These are phyloP conservation scores for Gorgonomyces haynaldii DNA, from an alignment of 192 early-diverging fungal species.

Conservation along the genomic window DNA sequence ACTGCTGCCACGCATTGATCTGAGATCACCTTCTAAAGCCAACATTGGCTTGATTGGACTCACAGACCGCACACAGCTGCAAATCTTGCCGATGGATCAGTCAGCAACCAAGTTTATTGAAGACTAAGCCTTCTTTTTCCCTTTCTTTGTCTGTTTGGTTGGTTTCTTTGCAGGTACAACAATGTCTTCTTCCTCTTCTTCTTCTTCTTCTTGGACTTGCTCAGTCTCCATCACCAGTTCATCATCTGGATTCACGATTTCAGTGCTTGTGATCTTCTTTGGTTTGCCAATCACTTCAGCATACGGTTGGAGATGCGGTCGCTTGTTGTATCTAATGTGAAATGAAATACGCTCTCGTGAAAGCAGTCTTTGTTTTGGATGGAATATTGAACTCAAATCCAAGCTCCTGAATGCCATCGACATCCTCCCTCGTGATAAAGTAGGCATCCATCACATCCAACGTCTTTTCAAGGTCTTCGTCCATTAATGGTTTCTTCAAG, in stretches of 20 bases:
- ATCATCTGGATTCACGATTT: constrained; percentile 46
- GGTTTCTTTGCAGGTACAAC: not conserved
- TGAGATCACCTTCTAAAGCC: no score
- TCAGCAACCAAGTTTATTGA: no score
- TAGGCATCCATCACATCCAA: constrained; percentile 87
- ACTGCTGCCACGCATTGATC: no score
- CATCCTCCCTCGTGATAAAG: constrained; percentile 76
- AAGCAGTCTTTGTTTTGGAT: constrained; percentile 56
- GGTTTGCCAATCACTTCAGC: constrained; percentile 15
- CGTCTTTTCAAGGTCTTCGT: constrained; percentile 11
- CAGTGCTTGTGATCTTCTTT: constrained; percentile 8
- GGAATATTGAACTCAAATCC: constrained; percentile 51
- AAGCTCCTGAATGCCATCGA: constrained; percentile 77
- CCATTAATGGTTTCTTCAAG: constrained; percentile 42
- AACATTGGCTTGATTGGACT: no score
- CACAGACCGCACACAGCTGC: no score
- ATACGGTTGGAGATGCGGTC: constrained; percentile 50
- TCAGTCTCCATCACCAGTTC: constrained; percentile 44
- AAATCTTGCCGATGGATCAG: no score
- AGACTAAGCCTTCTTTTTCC: no score
- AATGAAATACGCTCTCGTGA: constrained; percentile 44
- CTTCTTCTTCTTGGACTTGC: constrained; percentile 30
- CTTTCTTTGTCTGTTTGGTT: no score
- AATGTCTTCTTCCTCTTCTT: constrained; percentile 27
- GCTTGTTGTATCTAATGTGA: constrained; percentile 48